Conservation (phyloP, 768 basidiomycete species). For the Trametes gibbosa region DNA sequence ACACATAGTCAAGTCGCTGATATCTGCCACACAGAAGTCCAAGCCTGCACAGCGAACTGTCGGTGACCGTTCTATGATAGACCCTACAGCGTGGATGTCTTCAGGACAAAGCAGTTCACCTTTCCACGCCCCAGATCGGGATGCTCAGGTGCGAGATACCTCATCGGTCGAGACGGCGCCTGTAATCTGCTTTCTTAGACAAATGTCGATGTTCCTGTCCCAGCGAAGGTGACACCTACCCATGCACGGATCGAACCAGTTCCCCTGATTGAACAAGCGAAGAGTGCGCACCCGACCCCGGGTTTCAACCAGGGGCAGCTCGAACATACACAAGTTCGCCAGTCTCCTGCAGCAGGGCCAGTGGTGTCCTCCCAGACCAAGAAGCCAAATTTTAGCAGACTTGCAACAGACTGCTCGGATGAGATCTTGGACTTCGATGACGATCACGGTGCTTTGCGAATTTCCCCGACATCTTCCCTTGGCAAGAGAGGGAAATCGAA, state of each 20-base stretch:
- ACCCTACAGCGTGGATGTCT: slow-evolving; percentile 29
- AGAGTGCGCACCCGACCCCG: not conserved
- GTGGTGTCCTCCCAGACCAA: not conserved
- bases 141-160: slow-evolving; percentile 20
- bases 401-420: slow-evolving; percentile 27
- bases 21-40: slow-evolving; percentile 9
- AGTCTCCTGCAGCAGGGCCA: not conserved
- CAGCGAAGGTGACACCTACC: slow-evolving; percentile 16
- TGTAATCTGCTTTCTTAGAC: not conserved
- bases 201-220: slow-evolving; percentile 21
- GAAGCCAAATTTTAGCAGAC: slow-evolving; percentile 23
- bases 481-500: slow-evolving; percentile 15
- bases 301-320: not conserved
- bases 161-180: not conserved
- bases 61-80: slow-evolving; percentile 30
- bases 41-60: slow-evolving; percentile 5
- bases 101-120: slow-evolving; percentile 28
- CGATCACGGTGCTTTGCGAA: not conserved
- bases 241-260: not conserved
- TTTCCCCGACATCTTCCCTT: slow-evolving; percentile 4
- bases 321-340: not conserved
- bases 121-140: slow-evolving; percentile 22
- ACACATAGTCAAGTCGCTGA: not conserved
- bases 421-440: slow-evolving; percentile 28
- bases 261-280: not conserved